Evolutionary conservation across 2,329 filamentous ascomycete species (phyloP), one percentile per base, ranked within the genome.

Genomic region (Calonectria multiphialidica): DNA sequence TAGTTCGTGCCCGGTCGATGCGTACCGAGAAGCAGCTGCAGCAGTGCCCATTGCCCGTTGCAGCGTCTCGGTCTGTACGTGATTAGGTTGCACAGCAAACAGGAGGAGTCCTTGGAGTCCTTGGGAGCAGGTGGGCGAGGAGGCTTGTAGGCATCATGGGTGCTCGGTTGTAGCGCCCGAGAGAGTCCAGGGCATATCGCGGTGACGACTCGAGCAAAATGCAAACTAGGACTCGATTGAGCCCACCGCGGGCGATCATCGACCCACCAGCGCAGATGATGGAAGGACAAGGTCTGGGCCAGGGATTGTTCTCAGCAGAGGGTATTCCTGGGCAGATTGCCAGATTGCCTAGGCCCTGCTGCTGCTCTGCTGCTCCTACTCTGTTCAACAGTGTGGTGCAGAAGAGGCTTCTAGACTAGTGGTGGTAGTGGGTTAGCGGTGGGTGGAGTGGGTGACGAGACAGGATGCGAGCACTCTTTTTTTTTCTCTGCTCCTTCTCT

Each of bases 261-360:
- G 68, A 68, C 68, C 71, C 68, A 67, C 71, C n/a, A 57, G 40
- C 66, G 33, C 47, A 55, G 69, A 70, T 64, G 47, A 55, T 55
- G 66, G 45, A 68, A 33, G 69, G 64, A 50, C 33, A 62, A 53
- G 57, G 66, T 18, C 30, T 15, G n/a, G 49, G 49, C 61, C 55
- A 44, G 49, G 59, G 57, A 42, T 12, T 33, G 13, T 15, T 42
- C 30, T 40, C 25, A 57, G 61, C 61, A 66, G 44, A 63, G 45
- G 37, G 35, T n/a, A 59, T 59, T 59, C 35, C 53, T 59, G 53
- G 53, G 21, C 16, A 33, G 33, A 21, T 59, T 33, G 18, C 12
- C 53, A 37, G 30, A 21, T 13, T 40, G 53, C n/a, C n/a, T n/a
- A n/a, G n/a, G n/a, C n/a, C n/a, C n/a, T n/a, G n/a, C n/a, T n/a